Percentiles rank a stretch among this genome's conserved stretches.
Evolutionary conservation across 129 eudicot genomes (phyloP).

Genomic region (Rutidosis leptorrhynchoides): DNA sequence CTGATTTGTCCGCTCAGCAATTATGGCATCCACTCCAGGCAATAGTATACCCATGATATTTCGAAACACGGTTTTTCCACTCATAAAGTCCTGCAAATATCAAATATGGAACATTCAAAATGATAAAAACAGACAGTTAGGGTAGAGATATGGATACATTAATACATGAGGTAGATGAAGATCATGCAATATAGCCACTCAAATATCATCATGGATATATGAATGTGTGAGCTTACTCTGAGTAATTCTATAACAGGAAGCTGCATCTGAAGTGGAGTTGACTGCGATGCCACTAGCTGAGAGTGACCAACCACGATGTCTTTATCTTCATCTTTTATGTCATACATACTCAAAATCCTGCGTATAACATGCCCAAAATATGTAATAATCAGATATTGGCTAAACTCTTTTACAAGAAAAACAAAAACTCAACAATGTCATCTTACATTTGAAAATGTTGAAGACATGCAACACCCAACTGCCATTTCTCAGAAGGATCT

Average conservation of each 20-base stretch:
- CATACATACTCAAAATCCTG: constrained; percentile 89
- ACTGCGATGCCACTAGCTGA: constrained; percentile 52
- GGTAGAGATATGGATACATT: constrained; percentile 1
- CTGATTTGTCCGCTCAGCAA: constrained; percentile 73
- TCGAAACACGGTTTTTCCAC: constrained; percentile 82
- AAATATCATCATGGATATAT: neutral
- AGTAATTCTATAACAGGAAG: constrained; percentile 81
- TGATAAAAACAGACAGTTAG: constrained; percentile 7
- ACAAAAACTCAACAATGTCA: constrained; percentile 3
- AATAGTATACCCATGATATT: constrained; percentile 84
- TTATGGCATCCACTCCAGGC: constrained; percentile 82
- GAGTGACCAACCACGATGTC: constrained; percentile 54
- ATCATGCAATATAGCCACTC: neutral
- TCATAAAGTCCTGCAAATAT: constrained; percentile 90
- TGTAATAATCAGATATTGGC: neutral
- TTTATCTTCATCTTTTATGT: constrained; percentile 68
- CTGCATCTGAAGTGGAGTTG: constrained; percentile 76
- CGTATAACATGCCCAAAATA: constrained; percentile 6
- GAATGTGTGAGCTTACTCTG: constrained; percentile 44
- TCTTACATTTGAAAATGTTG: constrained; percentile 89
- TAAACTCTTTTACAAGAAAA: neutral
- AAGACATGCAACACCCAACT: constrained; percentile 84
- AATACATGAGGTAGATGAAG: neutral
- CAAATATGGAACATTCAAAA: neutral
- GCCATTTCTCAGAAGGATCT: constrained; percentile 94